These are phyloP conservation scores for Pythium dissotocum DNA, from an alignment of 352 stramenopile genomes.

Conservation along the genomic window DNA sequence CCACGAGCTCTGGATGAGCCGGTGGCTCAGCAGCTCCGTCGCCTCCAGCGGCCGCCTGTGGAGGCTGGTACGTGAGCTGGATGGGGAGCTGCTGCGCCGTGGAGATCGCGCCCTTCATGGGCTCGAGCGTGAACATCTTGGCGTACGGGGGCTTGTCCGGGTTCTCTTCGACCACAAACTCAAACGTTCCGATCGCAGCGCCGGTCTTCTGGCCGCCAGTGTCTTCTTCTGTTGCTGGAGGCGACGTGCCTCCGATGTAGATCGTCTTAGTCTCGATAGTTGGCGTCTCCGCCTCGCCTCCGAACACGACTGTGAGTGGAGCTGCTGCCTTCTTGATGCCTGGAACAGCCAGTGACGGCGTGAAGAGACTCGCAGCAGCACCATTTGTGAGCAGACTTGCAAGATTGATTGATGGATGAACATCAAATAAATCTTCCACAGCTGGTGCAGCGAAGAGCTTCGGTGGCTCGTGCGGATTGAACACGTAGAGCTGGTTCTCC, in stretches of 20 bases:
- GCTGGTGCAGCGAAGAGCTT: constrained; percentile 19
- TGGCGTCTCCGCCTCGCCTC: constrained; percentile 25
- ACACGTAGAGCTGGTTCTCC: constrained; percentile 80
- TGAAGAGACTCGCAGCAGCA: constrained; percentile 6
- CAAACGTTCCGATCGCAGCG: constrained; percentile 44
- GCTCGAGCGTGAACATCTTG: constrained; percentile 71
- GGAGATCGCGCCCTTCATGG: constrained; percentile 57
- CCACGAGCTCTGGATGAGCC: constrained; percentile 19
- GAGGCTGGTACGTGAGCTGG: constrained; percentile 53
- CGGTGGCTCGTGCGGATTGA: constrained; percentile 27
- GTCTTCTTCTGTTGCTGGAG: constrained; percentile 19
- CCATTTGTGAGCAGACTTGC: constrained; percentile 23
- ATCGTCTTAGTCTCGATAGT: constrained; percentile 22
- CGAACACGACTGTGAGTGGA: constrained; percentile 50
- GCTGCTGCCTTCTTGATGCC: constrained; percentile 48
- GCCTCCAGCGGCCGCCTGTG: background rate
- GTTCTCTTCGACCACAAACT: constrained; percentile 58
- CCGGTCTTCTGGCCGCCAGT: constrained; percentile 10
- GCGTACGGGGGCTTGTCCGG: constrained; percentile 41
- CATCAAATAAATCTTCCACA: constrained; percentile 73
- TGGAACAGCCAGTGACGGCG: constrained; percentile 24
- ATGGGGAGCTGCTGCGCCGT: constrained; percentile 58
- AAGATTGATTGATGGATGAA: constrained; percentile 54
- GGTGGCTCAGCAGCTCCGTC: background rate
- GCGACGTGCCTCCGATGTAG: constrained; percentile 51